Percentiles rank a stretch among this genome's conserved stretches.
Conservation (phyloP, 2,329 filamentous ascomycete genomes). For the Aspergillus eucalypticola region DNA sequence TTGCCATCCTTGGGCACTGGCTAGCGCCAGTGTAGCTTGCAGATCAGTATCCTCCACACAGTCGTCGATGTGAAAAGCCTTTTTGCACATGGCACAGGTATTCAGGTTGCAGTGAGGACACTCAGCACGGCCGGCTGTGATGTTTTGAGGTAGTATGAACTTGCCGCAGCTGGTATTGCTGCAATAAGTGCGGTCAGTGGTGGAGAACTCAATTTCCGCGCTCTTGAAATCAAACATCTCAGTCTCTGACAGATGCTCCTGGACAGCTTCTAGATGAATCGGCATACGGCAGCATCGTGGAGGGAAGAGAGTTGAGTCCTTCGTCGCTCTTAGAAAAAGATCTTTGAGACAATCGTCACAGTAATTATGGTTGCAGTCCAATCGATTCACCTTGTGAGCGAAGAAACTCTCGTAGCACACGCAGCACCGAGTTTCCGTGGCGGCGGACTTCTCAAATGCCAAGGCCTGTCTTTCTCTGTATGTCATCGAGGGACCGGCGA, state of each 20-base stretch:
- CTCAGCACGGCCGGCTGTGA: background rate
- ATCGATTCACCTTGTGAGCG: background rate
- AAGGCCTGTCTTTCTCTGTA: background rate
- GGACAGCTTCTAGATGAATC: background rate
- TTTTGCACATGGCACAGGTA: constrained; percentile 4
- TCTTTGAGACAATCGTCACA: constrained; percentile 5
- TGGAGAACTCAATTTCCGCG: constrained; percentile 4
- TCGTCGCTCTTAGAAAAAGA: background rate
- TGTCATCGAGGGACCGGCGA: background rate
- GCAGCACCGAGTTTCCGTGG: background rate
- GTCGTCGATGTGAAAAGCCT: background rate
- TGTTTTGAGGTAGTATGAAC: background rate
- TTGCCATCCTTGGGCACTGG: background rate
- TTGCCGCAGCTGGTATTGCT: background rate
- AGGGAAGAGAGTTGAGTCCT: constrained; percentile 9
- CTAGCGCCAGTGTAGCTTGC: constrained; percentile 5
- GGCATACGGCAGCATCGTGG: constrained; percentile 8
- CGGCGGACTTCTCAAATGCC: background rate
- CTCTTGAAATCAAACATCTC: background rate
- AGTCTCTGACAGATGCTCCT: background rate
- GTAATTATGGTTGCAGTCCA: constrained; percentile 1
- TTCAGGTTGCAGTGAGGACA: background rate
- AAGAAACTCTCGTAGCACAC: background rate
- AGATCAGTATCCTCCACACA: constrained; percentile 1
- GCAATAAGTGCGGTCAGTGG: constrained; percentile 7